phyloP scores from a whole-genome alignment of 2,329 filamentous ascomycete genomes.

The Colletotrichum acutatum region DNA sequence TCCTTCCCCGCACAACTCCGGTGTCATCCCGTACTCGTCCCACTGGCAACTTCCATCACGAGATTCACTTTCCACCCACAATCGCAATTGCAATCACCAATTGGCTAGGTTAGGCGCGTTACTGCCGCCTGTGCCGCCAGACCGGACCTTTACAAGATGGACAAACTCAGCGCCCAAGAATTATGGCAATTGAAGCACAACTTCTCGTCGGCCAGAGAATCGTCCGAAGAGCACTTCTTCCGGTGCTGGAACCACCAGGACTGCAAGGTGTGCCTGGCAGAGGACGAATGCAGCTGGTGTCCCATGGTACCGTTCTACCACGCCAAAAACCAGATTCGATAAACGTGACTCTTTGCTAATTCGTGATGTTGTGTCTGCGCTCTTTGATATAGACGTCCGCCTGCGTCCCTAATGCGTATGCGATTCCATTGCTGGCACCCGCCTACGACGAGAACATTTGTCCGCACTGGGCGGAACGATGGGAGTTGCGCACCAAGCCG shows the following conservation, averaged over 20 bases:
- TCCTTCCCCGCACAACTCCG: conserved; percentile 15
- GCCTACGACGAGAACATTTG: conserved; percentile 62
- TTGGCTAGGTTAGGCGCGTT: not conserved
- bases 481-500: conserved; percentile 52
- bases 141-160: not conserved
- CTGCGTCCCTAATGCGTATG: conserved; percentile 63
- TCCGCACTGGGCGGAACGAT: conserved; percentile 58
- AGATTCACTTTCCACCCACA: not conserved
- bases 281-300: conserved; percentile 62
- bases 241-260: conserved; percentile 64
- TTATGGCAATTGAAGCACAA: conserved; percentile 38
- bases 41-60: not conserved
- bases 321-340: not conserved
- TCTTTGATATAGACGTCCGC: conserved; percentile 55
- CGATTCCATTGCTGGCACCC: conserved; percentile 60
- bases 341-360: not conserved
- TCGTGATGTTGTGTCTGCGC: not conserved
- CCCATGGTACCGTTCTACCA: conserved; percentile 55
- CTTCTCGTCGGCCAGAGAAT: conserved; percentile 42
- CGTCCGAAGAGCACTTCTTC: conserved; percentile 52
- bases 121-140: not conserved
- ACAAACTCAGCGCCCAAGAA: not conserved
- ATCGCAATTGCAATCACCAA: not conserved
- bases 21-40: not conserved
- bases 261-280: conserved; percentile 57